Base-by-base conservation (phyloP, 352 stramenopile species). In the Globisporangium yorkense region DNA sequence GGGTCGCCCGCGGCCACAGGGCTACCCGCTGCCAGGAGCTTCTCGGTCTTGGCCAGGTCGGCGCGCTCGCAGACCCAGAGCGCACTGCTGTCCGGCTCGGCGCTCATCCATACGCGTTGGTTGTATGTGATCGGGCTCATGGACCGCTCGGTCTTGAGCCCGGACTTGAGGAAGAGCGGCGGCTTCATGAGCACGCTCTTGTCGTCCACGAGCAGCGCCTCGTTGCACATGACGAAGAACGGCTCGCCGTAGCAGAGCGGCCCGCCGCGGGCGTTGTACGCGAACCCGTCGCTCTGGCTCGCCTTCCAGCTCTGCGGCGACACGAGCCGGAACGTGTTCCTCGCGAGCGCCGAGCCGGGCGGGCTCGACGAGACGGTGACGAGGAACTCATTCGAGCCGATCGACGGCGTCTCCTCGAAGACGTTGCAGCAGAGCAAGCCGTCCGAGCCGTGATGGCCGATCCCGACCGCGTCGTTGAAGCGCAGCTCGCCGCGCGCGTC, bases 101-200 rank as follows among this genome's bases (percentile, higher is more conserved):
- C 51, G 44, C 72, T 78, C 39, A 92, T 40, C 75, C 77, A 91
- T 46, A 93, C 76, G 27, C 79, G 80, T 63, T 93, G 85, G 54
- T 91, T 87, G 65, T 90, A 92, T 57, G 83, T 84, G 54, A 94
- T 87, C n/a, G 85, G 81, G 37, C 85, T 94, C 81, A 93, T 93
- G 21, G 77, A 89, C 24, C 70, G 67, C 56, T 94, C 85, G 6
- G 67, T 88, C 66, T 94, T 94, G 56, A 94, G 65, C 5, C 71
- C 78, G 0, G 85, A 91, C 67, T 91, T 90, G 57, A 94, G 75
- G 47, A 92, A 91, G 29, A 94, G 77, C 45, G 82, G 73, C 46
- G 83, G 70, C 48, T 78, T 81, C 5, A 92, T 54, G 24, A 92
- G 63, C 47, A 87, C 80, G 46, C 81, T 91, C 65, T 79, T 71